phyloP scores from a whole-genome alignment of 441 rosid genomes.

The Populus hybrid region DNA sequence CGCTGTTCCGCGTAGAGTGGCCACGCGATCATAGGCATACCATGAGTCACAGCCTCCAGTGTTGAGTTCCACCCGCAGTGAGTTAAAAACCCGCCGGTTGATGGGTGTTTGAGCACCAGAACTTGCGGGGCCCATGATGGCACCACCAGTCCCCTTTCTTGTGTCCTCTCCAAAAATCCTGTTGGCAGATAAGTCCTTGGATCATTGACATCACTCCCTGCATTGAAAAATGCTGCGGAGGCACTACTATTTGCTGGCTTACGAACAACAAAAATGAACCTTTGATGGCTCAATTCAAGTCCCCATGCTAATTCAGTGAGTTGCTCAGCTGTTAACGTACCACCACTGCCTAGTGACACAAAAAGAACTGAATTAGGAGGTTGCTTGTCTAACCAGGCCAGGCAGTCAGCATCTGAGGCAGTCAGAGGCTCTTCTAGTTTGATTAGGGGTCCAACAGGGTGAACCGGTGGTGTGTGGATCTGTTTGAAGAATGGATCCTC shows the following conservation, averaged over 20 bases:
- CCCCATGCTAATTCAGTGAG: conserved; percentile 55
- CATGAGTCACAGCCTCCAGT: conserved; percentile 28
- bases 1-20: conserved; percentile 39
- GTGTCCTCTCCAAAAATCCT: conserved; percentile 30
- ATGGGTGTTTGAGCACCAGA: conserved; percentile 27
- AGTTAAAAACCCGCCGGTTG: conserved; percentile 22
- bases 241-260: conserved; percentile 19
- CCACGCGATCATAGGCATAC: conserved; percentile 37
- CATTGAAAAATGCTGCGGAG: conserved; percentile 20
- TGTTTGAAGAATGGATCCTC: conserved; percentile 24
- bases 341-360: conserved; percentile 65
- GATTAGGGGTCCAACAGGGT: conserved; percentile 54
- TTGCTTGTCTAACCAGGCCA: conserved; percentile 46
- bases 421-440: conserved; percentile 17
- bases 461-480: conserved; percentile 38
- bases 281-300: conserved; percentile 48
- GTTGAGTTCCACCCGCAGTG: not conserved
- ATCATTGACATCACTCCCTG: conserved; percentile 15
- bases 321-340: conserved; percentile 47
- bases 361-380: conserved; percentile 49
- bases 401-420: conserved; percentile 12
- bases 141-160: conserved; percentile 27
- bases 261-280: conserved; percentile 51
- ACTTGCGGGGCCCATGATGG: conserved; percentile 36
- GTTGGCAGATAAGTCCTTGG: conserved; percentile 32